A percentile compares a stretch with the other conserved stretches of the same genome.
phyloP scores from a whole-genome alignment of 1,284 basidiomycete genomes.

The Laetiporus sulphureus region DNA sequence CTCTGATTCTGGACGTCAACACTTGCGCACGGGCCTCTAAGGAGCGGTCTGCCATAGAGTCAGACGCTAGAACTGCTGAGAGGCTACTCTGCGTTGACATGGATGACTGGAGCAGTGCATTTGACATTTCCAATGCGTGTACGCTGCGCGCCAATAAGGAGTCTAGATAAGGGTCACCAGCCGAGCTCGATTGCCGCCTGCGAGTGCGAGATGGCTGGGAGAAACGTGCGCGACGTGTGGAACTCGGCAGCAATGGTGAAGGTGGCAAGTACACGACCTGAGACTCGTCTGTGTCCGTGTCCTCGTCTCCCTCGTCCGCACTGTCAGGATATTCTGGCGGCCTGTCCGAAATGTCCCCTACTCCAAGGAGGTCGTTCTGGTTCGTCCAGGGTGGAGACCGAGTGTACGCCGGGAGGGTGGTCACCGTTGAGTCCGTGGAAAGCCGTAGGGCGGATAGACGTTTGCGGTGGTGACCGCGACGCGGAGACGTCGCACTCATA shows the following conservation, averaged over 20 bases:
- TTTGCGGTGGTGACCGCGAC: conserved; percentile 38
- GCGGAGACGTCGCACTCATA: conserved; percentile 15
- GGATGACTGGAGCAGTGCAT: conserved; percentile 64
- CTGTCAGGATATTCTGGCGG: conserved; percentile 73
- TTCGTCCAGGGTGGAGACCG: conserved; percentile 30
- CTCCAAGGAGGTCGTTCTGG: conserved; percentile 15
- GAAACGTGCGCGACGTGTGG: conserved; percentile 17
- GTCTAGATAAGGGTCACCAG: conserved; percentile 50
- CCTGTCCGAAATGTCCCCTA: conserved; percentile 40
- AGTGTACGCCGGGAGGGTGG: conserved; percentile 62
- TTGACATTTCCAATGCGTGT: conserved; percentile 78
- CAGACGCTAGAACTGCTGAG: conserved; percentile 37
- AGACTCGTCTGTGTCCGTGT: conserved; percentile 37
- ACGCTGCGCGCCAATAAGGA: conserved; percentile 73
- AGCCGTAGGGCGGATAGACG: conserved; percentile 49
- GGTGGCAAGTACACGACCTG: conserved; percentile 18
- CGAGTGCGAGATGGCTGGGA: conserved; percentile 9
- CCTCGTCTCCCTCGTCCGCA: conserved; percentile 69
- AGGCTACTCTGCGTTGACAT: conserved; percentile 62
- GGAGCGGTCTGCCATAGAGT: conserved; percentile 31
- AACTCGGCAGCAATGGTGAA: conserved; percentile 16
- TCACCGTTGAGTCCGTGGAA: conserved; percentile 58
- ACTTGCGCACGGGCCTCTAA: conserved; percentile 40
- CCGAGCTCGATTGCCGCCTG: conserved; percentile 12
- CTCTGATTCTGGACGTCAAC: conserved; percentile 44